Evolutionary conservation across 208 protist genomes (phyloP).

Genomic region (Leishmania braziliensis): DNA sequence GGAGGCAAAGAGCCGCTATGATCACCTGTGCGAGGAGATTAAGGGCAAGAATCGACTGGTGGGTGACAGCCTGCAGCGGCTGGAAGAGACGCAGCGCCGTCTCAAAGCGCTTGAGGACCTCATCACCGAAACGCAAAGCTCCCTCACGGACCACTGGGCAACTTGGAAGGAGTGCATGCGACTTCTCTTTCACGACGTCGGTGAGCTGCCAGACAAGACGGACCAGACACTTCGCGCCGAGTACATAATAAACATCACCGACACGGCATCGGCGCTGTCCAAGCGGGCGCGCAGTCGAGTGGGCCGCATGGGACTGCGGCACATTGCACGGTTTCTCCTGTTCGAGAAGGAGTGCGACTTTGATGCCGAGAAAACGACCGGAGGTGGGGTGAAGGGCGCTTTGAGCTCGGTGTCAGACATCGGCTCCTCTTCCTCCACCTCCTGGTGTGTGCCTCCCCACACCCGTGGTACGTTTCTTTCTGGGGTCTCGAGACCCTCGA

Average conservation of each 20-base stretch:
- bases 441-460: background rate
- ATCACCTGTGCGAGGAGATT: constrained; percentile 71
- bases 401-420: background rate
- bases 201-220: constrained; percentile 35
- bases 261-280: constrained; percentile 59
- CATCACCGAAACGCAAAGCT: constrained; percentile 52
- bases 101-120: constrained; percentile 56
- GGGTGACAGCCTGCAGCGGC: constrained; percentile 40
- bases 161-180: constrained; percentile 62
- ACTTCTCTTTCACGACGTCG: constrained; percentile 67
- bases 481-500: background rate
- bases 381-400: background rate
- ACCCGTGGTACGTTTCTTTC: background rate
- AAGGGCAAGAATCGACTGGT: constrained; percentile 69
- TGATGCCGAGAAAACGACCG: constrained; percentile 6
- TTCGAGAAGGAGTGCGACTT: constrained; percentile 30
- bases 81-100: constrained; percentile 47
- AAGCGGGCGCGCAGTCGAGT: constrained; percentile 62
- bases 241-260: constrained; percentile 82
- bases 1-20: constrained; percentile 61
- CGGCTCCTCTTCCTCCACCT: background rate
- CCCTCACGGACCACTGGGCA: constrained; percentile 68
- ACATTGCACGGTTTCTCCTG: constrained; percentile 56
- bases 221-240: constrained; percentile 30
- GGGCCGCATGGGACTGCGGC: constrained; percentile 50